phyloP scores from a whole-genome alignment of 2,329 filamentous ascomycete species.

The Tympanopsis confertula region DNA sequence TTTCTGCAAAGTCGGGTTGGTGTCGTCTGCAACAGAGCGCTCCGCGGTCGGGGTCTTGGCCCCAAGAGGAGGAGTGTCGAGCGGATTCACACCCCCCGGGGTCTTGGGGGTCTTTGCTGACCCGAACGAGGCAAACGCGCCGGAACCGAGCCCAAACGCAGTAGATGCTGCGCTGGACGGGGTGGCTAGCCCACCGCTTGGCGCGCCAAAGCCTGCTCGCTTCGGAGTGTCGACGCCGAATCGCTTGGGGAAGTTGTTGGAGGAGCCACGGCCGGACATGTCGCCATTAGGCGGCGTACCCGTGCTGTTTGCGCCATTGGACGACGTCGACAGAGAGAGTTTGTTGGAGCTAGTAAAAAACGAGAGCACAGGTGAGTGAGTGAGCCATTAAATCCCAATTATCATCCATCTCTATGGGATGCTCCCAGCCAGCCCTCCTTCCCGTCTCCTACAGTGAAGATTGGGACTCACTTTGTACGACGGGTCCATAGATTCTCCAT shows the following conservation, averaged over 20 bases:
- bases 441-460: slow-evolving; percentile 4
- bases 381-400: slow-evolving; percentile 10
- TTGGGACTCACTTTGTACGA: slow-evolving; percentile 61
- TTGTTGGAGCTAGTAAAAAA: slow-evolving; percentile 59
- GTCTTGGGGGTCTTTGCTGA: slow-evolving; percentile 80
- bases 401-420: no score
- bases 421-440: slow-evolving; percentile 3
- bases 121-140: slow-evolving; percentile 93
- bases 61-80: slow-evolving; percentile 43
- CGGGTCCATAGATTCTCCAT: slow-evolving; percentile 53
- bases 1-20: slow-evolving; percentile 5
- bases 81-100: slow-evolving; percentile 61
- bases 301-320: slow-evolving; percentile 29
- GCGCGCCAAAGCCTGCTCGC: slow-evolving; percentile 49
- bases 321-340: slow-evolving; percentile 74
- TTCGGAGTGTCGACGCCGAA: slow-evolving; percentile 64
- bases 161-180: slow-evolving; percentile 70
- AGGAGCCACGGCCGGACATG: slow-evolving; percentile 39
- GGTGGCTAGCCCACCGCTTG: slow-evolving; percentile 58
- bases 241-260: slow-evolving; percentile 57
- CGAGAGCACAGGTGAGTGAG: slow-evolving; percentile 7
- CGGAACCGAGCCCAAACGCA: slow-evolving; percentile 86
- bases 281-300: slow-evolving; percentile 25
- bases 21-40: slow-evolving; percentile 7
- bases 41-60: slow-evolving; percentile 17